Evolutionary conservation across 176 grass and related monocot species (phyloP).

Genomic region (Lolium rigidum): DNA sequence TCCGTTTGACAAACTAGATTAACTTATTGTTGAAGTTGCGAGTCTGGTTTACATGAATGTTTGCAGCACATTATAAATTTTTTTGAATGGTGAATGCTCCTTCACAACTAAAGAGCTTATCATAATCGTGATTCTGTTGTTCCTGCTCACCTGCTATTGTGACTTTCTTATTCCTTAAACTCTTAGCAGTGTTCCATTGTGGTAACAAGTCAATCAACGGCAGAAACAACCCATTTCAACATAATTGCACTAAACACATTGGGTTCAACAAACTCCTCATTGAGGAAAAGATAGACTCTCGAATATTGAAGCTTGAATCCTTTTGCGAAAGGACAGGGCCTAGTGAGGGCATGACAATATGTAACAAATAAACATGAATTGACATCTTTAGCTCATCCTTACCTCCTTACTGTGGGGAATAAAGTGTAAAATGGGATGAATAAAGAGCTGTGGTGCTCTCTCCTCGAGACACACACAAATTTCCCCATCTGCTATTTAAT

Average conservation of each 20-base stretch:
- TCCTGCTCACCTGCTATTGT: background rate
- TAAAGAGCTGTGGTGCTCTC: background rate
- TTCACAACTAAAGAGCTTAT: background rate
- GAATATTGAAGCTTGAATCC: background rate
- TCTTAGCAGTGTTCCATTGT: background rate
- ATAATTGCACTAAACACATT: background rate
- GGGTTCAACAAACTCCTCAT: background rate
- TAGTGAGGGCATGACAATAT: background rate
- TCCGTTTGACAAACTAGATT: background rate
- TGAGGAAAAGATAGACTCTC: background rate
- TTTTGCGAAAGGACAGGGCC: background rate
- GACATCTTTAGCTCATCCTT: no score
- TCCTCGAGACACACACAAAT: background rate
- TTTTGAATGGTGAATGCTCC: background rate
- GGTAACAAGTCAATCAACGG: background rate
- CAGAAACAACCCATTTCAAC: background rate
- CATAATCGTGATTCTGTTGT: background rate
- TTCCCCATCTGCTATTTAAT: background rate
- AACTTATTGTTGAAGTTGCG: background rate
- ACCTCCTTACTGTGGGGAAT: background rate
- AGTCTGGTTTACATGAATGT: slow-evolving; percentile 3
- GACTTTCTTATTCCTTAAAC: background rate
- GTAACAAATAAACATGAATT: background rate
- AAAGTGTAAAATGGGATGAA: background rate
- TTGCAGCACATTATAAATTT: background rate